Evolutionary conservation across 225 moss, liverwort and hornwort genomes (phyloP).

Genomic region (Anthoceros angustus): DNA sequence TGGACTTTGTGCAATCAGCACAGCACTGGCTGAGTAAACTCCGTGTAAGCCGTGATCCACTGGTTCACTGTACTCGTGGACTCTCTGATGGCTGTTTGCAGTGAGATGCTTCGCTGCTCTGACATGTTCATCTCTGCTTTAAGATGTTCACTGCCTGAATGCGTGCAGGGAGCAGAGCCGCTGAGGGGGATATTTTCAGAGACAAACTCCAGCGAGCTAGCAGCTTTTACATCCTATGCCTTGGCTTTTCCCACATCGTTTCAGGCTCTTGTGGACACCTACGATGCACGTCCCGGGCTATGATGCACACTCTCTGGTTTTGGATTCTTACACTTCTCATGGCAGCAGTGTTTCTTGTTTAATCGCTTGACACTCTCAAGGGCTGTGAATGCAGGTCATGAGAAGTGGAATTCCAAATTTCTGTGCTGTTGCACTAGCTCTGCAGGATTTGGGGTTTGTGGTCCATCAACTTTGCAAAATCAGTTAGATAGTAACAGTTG

Average conservation of each 20-base stretch:
- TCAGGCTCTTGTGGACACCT: conserved; percentile 94
- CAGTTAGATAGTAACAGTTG: not conserved
- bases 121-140: not conserved
- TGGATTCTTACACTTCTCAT: no score
- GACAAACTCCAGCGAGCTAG: conserved; percentile 81
- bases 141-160: not conserved
- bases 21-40: conserved; percentile 52
- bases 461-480: not conserved
- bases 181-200: conserved; percentile 41
- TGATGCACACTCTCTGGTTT: conserved; percentile 1
- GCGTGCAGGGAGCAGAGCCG: conserved; percentile 35
- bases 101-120: not conserved
- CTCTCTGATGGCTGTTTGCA: not conserved
- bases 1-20: conserved; percentile 66
- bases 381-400: conserved; percentile 32
- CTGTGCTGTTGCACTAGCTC: conserved; percentile 95
- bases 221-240: conserved; percentile 81
- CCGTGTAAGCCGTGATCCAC: conserved; percentile 24
- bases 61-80: not conserved
- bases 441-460: conserved; percentile 72
- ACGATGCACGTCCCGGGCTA: conserved; percentile 39
- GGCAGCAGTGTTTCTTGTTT: no score
- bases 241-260: conserved; percentile 83
- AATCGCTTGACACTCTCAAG: not conserved
- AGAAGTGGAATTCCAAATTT: conserved; percentile 91